Conservation (phyloP, 2,329 filamentous ascomycete species). For the Alternaria arborescens region DNA sequence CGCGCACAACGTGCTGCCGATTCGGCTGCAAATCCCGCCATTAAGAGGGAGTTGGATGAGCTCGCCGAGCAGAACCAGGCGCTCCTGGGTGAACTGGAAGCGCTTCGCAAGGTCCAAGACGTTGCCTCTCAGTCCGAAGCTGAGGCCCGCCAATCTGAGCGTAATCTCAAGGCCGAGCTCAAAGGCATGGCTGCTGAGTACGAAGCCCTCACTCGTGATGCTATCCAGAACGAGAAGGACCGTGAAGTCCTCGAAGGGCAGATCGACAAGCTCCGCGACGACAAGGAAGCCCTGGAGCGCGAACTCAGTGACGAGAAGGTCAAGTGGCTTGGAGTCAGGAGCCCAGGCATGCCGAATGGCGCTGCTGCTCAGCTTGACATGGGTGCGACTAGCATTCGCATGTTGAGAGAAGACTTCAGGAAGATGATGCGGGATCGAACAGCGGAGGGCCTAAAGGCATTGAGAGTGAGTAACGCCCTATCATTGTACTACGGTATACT, state of each 20-base stretch:
- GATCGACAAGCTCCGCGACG: slow-evolving; percentile 71
- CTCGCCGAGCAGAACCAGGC: slow-evolving; percentile 58
- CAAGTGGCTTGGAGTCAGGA: slow-evolving; percentile 69
- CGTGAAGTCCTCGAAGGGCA: slow-evolving; percentile 69
- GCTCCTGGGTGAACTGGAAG: slow-evolving; percentile 54
- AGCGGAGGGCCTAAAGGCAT: slow-evolving; percentile 68
- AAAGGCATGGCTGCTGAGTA: slow-evolving; percentile 74
- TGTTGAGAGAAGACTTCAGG: slow-evolving; percentile 78
- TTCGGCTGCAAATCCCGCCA: slow-evolving; percentile 63
- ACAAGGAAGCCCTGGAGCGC: slow-evolving; percentile 69
- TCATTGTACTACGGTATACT: slow-evolving; percentile 12
- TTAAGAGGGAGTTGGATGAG: slow-evolving; percentile 68
- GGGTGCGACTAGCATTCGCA: slow-evolving; percentile 72
- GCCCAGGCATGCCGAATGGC: slow-evolving; percentile 55
- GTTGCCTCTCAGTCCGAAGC: slow-evolving; percentile 47
- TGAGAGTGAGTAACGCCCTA: slow-evolving; percentile 60
- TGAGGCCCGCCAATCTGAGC: slow-evolving; percentile 50
- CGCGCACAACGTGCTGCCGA: slow-evolving; percentile 74
- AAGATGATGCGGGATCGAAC: slow-evolving; percentile 81
- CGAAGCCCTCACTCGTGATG: slow-evolving; percentile 73
- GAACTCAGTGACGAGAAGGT: slow-evolving; percentile 74
- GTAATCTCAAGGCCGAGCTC: slow-evolving; percentile 69
- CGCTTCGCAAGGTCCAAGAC: slow-evolving; percentile 51
- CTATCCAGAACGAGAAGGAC: slow-evolving; percentile 76
- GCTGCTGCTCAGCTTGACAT: slow-evolving; percentile 36